phyloP scores from a whole-genome alignment of 2,329 filamentous ascomycete genomes.

The Elsinoe australis region DNA sequence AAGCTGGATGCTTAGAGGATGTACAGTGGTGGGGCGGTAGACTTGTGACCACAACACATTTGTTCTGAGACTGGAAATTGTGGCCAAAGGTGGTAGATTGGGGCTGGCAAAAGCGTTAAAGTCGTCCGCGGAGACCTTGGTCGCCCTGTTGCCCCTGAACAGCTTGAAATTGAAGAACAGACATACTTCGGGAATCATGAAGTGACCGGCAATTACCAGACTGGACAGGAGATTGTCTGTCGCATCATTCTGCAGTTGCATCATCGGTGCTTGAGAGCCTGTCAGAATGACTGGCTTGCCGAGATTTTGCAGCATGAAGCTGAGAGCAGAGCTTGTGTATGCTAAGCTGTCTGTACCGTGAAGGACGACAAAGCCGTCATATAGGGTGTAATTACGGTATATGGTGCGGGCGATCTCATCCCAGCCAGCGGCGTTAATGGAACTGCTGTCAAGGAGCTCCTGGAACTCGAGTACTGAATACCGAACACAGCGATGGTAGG shows the following conservation, averaged over 20 bases:
- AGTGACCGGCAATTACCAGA: conserved; percentile 82
- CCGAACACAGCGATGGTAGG: conserved; percentile 71
- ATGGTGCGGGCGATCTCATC: conserved; percentile 74
- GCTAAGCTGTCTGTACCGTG: conserved; percentile 84
- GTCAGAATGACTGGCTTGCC: conserved; percentile 89
- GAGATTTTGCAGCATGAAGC: conserved; percentile 86
- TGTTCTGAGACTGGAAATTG: conserved; percentile 71
- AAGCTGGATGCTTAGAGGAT: conserved; percentile 65
- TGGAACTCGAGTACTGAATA: conserved; percentile 81
- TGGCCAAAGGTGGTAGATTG: conserved; percentile 75
- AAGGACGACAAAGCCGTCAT: conserved; percentile 83
- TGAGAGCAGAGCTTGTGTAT: conserved; percentile 82
- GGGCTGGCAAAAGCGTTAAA: conserved; percentile 84
- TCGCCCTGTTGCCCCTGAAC: conserved; percentile 79
- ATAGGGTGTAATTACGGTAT: conserved; percentile 75
- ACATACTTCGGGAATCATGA: conserved; percentile 86
- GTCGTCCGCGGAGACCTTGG: conserved; percentile 77
- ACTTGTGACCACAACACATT: conserved; percentile 75
- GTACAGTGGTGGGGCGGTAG: conserved; percentile 63
- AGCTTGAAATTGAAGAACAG: conserved; percentile 90
- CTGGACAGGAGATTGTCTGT: conserved; percentile 84
- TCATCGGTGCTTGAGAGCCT: conserved; percentile 64
- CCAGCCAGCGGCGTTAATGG: conserved; percentile 81
- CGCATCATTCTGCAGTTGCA: conserved; percentile 82
- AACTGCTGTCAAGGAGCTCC: conserved; percentile 79